Conservation (phyloP, 1,284 basidiomycete species). For the Athelia psychrophila region DNA sequence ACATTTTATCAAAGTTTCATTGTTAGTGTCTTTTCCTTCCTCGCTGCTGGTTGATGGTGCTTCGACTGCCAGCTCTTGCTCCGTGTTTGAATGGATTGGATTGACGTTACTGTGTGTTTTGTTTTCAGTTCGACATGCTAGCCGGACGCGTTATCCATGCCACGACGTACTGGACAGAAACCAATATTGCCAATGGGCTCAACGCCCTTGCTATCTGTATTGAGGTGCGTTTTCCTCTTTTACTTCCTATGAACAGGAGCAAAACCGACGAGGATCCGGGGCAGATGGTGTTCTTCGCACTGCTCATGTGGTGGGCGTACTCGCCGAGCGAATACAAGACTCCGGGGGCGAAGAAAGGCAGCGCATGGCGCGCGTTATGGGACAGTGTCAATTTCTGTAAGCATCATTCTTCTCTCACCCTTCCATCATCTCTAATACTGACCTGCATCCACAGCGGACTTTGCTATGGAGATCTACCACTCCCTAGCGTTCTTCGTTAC, state of each 20-base stretch:
- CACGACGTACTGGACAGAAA: constrained; percentile 76
- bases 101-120: too few species aligned
- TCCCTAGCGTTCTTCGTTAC: constrained; percentile 63
- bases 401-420: constrained; percentile 11
- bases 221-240: constrained; percentile 52
- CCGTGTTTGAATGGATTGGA: too few species aligned
- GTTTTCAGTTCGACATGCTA: constrained; percentile 51
- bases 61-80: too few species aligned
- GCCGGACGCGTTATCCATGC: constrained; percentile 60
- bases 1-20: constrained; percentile 79
- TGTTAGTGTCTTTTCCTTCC: constrained; percentile 37
- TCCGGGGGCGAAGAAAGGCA: constrained; percentile 35
- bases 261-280: neutral
- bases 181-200: constrained; percentile 79
- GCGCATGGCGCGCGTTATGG: constrained; percentile 65
- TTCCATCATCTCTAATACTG: constrained; percentile 4
- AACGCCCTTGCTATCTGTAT: constrained; percentile 80
- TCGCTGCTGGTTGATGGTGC: too few species aligned
- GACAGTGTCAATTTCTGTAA: constrained; percentile 78
- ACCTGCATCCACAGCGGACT: constrained; percentile 46
- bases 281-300: constrained; percentile 81
- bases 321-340: constrained; percentile 61
- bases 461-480: constrained; percentile 56
- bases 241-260: neutral
- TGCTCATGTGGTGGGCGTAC: constrained; percentile 82